These are phyloP conservation scores for Termitomyces sp. DNA, from an alignment of 768 basidiomycete genomes.

Conservation along the genomic window DNA sequence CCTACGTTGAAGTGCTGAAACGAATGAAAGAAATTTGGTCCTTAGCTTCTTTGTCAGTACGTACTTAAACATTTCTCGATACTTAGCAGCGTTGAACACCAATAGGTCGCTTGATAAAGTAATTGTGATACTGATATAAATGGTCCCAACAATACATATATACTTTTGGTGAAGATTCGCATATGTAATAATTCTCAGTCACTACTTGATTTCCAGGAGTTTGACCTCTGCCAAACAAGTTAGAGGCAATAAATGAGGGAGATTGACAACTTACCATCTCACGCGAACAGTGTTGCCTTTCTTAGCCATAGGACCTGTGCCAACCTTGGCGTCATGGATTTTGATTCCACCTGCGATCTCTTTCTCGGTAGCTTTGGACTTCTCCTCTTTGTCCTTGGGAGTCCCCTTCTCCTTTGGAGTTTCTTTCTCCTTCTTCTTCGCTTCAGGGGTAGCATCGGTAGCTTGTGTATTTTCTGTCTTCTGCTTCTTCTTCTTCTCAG, in stretches of 20 bases:
- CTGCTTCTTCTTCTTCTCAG: constrained; percentile 77
- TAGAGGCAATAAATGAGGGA: not conserved
- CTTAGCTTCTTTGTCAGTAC: no score
- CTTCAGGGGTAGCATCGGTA: constrained; percentile 36
- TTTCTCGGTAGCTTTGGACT: constrained; percentile 31
- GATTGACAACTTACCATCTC: constrained; percentile 65
- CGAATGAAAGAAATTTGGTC: no score
- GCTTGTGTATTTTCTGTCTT: constrained; percentile 53
- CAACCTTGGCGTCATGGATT: constrained; percentile 72
- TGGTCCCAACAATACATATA: not conserved
- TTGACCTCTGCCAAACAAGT: constrained; percentile 58
- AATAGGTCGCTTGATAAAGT: not conserved
- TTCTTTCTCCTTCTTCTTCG: constrained; percentile 28
- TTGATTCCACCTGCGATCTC: constrained; percentile 73
- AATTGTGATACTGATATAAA: not conserved
- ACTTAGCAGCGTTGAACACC: not conserved
- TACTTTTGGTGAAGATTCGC: not conserved
- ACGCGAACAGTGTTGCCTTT: constrained; percentile 79
- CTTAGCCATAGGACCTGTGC: constrained; percentile 85
- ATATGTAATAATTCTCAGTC: no score
- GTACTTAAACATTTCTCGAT: no score
- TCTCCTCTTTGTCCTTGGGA: constrained; percentile 25
- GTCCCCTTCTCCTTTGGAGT: constrained; percentile 32
- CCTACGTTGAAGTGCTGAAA: no score
- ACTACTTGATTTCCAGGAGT: constrained; percentile 64